Base-by-base conservation (phyloP, 768 basidiomycete genomes). In the Bullera alba region DNA sequence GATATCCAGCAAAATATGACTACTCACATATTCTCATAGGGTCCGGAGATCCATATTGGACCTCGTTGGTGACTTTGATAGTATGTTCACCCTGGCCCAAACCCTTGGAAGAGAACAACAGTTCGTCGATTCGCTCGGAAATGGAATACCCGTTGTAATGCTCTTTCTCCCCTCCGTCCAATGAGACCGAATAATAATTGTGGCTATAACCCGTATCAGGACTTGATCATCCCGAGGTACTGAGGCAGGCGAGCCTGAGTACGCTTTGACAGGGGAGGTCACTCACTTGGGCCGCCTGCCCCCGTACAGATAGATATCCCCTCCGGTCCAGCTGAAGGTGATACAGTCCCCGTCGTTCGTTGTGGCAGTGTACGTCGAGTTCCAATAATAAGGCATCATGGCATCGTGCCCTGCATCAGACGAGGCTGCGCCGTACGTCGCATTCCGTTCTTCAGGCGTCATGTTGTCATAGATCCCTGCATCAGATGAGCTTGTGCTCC, bases 341-440 rank as follows among this genome's bases (percentile, higher is more conserved):
- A 48, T 48, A 34, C 57, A 63, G 22, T 63, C 65, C 19, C 59
- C 65, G n/a, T n/a, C n/a, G n/a, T n/a, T n/a, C n/a, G n/a, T n/a
- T n/a, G n/a, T n/a, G n/a, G n/a, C n/a, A n/a, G n/a, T n/a, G n/a
- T n/a, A n/a, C n/a, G n/a, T n/a, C n/a, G n/a, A n/a, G n/a, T n/a
- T n/a, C n/a, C n/a, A n/a, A n/a, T n/a, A n/a, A n/a, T n/a, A n/a
- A n/a, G n/a, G n/a, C n/a, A n/a, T n/a, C n/a, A n/a, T n/a, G n/a
- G n/a, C n/a, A n/a, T n/a, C n/a, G n/a, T n/a, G n/a, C n/a, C n/a
- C n/a, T n/a, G n/a, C n/a, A n/a, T n/a, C n/a, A n/a, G n/a, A n/a
- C n/a, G n/a, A n/a, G n/a, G n/a, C n/a, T n/a, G n/a, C n/a, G n/a
- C n/a, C n/a, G n/a, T n/a, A n/a, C n/a, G n/a, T n/a, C n/a, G n/a